These are phyloP conservation scores for Xylaria digitata DNA, from an alignment of 2,329 filamentous ascomycete genomes.

Conservation along the genomic window DNA sequence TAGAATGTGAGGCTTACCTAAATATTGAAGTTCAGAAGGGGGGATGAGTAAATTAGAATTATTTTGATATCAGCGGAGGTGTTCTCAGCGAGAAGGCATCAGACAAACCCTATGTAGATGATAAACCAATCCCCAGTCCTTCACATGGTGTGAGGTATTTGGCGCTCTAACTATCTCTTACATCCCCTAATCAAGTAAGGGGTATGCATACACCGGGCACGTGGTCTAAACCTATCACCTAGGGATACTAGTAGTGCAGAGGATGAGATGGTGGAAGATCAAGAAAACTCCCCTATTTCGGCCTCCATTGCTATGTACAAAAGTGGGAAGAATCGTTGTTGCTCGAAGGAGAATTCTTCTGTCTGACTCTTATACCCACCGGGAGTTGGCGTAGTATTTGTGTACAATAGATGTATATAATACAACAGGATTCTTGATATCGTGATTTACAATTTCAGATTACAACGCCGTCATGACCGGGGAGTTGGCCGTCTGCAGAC, in stretches of 20 bases:
- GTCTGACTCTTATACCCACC: conserved; percentile 21
- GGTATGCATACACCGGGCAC: not conserved
- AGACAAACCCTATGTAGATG: too few relatives aligned
- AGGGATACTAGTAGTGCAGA: not conserved
- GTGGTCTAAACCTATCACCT: not conserved
- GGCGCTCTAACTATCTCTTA: too few relatives aligned
- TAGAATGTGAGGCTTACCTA: too few relatives aligned
- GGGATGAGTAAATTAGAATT: too few relatives aligned
- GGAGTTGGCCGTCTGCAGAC: conserved; percentile 41
- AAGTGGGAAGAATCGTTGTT: conserved; percentile 17
- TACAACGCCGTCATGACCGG: conserved; percentile 26
- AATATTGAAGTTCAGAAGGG: too few relatives aligned
- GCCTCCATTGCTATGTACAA: conserved; percentile 17
- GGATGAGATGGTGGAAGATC: not conserved
- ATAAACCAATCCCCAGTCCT: too few relatives aligned
- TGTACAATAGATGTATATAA: conserved; percentile 50
- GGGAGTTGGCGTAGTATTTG: conserved; percentile 36
- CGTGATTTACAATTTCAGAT: conserved; percentile 28
- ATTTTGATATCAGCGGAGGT: too few relatives aligned
- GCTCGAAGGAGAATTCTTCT: conserved; percentile 10
- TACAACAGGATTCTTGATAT: conserved; percentile 34
- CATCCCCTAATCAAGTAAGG: conserved; percentile 51
- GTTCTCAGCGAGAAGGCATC: too few relatives aligned
- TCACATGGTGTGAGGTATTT: too few relatives aligned
- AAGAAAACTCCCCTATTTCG: not conserved